phyloP scores from a whole-genome alignment of 2,329 filamentous ascomycete genomes.

The Beauveria pseudobassiana region DNA sequence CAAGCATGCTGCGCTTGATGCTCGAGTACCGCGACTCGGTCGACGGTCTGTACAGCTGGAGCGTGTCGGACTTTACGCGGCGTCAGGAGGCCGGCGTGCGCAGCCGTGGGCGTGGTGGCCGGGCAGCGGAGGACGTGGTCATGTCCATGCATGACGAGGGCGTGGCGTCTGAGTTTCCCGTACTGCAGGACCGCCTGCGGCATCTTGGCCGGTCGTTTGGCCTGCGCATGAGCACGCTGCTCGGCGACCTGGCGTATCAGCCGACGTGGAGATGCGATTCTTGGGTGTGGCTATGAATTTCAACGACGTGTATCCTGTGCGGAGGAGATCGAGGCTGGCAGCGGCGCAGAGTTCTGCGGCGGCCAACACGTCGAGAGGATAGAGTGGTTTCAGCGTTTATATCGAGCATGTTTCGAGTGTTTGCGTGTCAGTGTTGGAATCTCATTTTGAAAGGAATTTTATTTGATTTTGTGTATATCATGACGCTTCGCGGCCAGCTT shows the following conservation, averaged over 20 bases:
- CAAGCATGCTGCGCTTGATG: conserved; percentile 91
- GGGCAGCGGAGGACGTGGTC: conserved; percentile 19
- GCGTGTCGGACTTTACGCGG: conserved; percentile 85
- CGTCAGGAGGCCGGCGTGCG: conserved; percentile 79
- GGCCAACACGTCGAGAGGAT: not conserved
- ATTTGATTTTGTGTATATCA: not conserved
- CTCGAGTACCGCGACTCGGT: conserved; percentile 88
- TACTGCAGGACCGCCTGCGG: conserved; percentile 64
- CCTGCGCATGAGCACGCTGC: conserved; percentile 66
- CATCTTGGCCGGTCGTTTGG: conserved; percentile 71
- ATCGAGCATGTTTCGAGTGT: not conserved
- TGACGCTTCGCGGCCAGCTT: not conserved
- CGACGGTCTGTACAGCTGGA: conserved; percentile 90
- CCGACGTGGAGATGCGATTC: conserved; percentile 91
- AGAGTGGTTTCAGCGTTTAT: not conserved
- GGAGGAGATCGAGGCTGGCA: not conserved
- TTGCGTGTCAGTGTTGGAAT: not conserved
- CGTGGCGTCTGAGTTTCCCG: conserved; percentile 60
- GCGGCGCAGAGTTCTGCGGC: not conserved
- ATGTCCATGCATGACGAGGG: conserved; percentile 41
- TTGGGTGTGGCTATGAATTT: conserved; percentile 98
- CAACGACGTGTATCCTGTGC: conserved; percentile 71
- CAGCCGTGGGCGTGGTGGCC: conserved; percentile 48
- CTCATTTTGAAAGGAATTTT: not conserved
- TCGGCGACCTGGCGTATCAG: conserved; percentile 89